Percentiles rank a stretch among this genome's conserved stretches.
These are phyloP conservation scores for Penicillium herquei DNA, from an alignment of 495 filamentous ascomycete species.

Conservation along the genomic window DNA sequence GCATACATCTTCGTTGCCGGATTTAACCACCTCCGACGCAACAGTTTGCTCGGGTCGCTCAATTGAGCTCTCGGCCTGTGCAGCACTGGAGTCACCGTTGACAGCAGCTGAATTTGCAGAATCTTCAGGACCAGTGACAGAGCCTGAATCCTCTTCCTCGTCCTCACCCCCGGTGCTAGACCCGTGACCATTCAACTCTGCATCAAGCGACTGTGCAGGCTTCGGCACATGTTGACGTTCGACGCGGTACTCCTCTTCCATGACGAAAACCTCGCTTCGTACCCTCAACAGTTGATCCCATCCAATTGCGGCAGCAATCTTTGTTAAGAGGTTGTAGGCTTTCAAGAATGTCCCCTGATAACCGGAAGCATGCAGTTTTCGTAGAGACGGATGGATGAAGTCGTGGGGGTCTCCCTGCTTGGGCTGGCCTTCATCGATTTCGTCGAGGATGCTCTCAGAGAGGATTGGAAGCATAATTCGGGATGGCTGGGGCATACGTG, in stretches of 20 bases:
- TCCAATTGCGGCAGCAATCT: slow-evolving; percentile 91
- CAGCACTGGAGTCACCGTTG: slow-evolving; percentile 35
- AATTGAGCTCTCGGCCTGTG: slow-evolving; percentile 48
- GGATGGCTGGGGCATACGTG: slow-evolving; percentile 85
- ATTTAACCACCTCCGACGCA: slow-evolving; percentile 77
- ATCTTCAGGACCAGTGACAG: slow-evolving; percentile 34
- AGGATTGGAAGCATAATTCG: slow-evolving; percentile 84
- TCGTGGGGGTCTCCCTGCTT: slow-evolving; percentile 69
- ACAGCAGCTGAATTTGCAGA: slow-evolving; percentile 21
- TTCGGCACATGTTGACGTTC: slow-evolving; percentile 74
- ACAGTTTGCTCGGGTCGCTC: slow-evolving; percentile 82
- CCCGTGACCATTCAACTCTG: slow-evolving; percentile 39
- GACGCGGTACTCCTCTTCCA: slow-evolving; percentile 96
- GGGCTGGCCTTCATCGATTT: slow-evolving; percentile 88
- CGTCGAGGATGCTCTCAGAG: slow-evolving; percentile 87
- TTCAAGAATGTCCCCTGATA: slow-evolving; percentile 95
- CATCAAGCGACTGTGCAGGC: slow-evolving; percentile 47
- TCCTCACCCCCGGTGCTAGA: slow-evolving; percentile 10
- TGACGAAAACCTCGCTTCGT: slow-evolving; percentile 95
- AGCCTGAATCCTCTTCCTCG: slow-evolving; percentile 32
- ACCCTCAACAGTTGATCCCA: slow-evolving; percentile 95
- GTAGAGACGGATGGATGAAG: slow-evolving; percentile 79
- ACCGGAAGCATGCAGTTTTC: slow-evolving; percentile 80
- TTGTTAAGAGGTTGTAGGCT: slow-evolving; percentile 89
- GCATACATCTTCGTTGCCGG: slow-evolving; percentile 74